Evolutionary conservation across 75 land plant genomes (phyloP), one percentile per base, ranked within the genome.

Genomic region (Picea glauca): DNA sequence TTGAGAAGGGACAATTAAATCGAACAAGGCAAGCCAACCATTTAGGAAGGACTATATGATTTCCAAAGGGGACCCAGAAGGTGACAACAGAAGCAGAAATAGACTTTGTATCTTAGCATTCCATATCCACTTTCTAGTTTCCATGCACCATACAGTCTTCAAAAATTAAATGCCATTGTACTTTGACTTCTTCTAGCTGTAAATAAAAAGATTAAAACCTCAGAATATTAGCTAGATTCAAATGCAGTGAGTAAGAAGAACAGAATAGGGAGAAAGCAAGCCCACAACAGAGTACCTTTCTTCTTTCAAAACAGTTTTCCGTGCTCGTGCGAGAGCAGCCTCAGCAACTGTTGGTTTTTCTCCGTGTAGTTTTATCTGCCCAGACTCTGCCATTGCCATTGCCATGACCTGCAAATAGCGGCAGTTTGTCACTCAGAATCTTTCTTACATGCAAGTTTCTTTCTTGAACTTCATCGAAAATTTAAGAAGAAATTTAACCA

Each of bases 301-400:
- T 60, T 97, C 88, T 80, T 93, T 91, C 33, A 86, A 93, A 58
- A 93, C 81, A 74, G 87, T 87, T 76, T 87, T 83, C 63, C 99
- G 89, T 46, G 98, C 98, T 72, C 98, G 87, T 58, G 85, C 87
- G 78, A 97, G 87, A 59, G 91, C 78, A 75, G 92, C 78, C 78
- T 97, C 99, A 9, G 98, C 89, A 54, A 93, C 35, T 62, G 99
- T 89, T 77, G 99, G 99, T 21, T 85, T 84, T 6, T 94, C 95
- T 58, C 94, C 92, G 86, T 88, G 89, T 59, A 97, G 81, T 85
- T 92, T 91, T 74, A 97, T 85, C 58, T 97, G 98, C 64, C 99
- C 99, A 33, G 91, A 87, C 74, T 92, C 85, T 56, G 95, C 98
- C 92, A 93, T 91, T 35, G 94, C 96, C 76, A 91, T 89, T 54